These are phyloP conservation scores for Suillus subluteus DNA, from an alignment of 768 basidiomycete species.

Conservation along the genomic window DNA sequence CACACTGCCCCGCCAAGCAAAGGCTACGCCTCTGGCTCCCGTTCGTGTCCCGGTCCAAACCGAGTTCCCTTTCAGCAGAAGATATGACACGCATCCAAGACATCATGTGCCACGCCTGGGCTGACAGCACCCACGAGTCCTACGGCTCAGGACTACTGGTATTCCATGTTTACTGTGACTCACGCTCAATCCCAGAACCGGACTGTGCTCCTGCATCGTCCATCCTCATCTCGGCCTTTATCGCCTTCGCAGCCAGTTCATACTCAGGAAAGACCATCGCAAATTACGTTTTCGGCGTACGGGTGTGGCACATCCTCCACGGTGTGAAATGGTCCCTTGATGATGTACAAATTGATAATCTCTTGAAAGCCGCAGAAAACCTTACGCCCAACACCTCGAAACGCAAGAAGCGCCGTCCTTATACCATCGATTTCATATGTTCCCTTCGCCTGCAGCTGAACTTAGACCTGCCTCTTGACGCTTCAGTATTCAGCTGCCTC, in stretches of 20 bases:
- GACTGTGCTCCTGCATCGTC: slow-evolving; percentile 18
- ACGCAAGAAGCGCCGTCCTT: background rate
- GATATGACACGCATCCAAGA: no score
- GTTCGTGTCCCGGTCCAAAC: no score
- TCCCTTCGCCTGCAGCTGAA: background rate
- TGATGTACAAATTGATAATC: fast-evolving
- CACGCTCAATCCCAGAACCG: slow-evolving; percentile 14
- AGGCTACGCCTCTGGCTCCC: no score
- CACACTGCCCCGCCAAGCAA: no score
- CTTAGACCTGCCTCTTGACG: fast-evolving
- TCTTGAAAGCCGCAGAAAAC: background rate
- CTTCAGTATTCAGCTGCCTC: background rate
- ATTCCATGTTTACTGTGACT: no score
- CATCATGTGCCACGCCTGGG: no score
- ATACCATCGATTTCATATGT: background rate
- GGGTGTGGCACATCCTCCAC: slow-evolving; percentile 11
- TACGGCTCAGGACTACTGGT: no score
- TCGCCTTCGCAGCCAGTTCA: slow-evolving; percentile 31
- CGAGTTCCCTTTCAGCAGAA: no score
- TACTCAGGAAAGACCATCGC: slow-evolving; percentile 37
- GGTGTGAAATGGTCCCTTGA: background rate
- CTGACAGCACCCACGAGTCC: no score
- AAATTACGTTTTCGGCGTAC: slow-evolving; percentile 27
- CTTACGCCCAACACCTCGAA: fast-evolving
- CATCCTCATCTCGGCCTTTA: slow-evolving; percentile 31